phyloP scores from a whole-genome alignment of 2,329 filamentous ascomycete species.

The Calonectria pteridis region DNA sequence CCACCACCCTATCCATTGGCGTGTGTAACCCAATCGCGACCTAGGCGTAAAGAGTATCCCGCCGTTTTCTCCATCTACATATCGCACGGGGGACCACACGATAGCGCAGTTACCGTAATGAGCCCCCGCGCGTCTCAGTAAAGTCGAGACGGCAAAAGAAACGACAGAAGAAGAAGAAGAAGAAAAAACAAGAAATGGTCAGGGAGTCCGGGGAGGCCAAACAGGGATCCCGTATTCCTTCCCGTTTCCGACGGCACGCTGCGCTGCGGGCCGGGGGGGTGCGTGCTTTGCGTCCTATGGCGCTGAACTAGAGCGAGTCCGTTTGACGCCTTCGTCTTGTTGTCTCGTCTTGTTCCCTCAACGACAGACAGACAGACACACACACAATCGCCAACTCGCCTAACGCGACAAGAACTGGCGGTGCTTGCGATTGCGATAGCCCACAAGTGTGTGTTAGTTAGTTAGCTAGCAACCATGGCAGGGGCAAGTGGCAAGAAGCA shows the following conservation, averaged over 20 bases:
- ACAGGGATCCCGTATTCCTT: conserved; percentile 1
- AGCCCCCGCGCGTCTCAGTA: not conserved
- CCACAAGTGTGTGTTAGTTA: not conserved
- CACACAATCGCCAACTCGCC: conserved; percentile 3
- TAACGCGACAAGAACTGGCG: not conserved
- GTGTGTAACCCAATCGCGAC: not conserved
- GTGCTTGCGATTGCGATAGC: not conserved
- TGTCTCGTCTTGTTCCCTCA: conserved; percentile 18
- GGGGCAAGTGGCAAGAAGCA: not conserved
- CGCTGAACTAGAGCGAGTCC: not conserved
- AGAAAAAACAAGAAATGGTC: not conserved
- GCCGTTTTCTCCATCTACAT: not conserved
- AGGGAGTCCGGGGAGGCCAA: not conserved
- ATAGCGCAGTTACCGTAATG: not conserved
- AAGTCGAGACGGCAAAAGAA: conserved; percentile 9
- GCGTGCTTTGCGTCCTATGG: not conserved
- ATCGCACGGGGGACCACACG: not conserved
- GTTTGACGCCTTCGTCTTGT: conserved; percentile 17
- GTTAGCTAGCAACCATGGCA: too few relatives aligned
- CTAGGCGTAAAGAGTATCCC: not conserved
- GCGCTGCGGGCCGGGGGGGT: conserved; percentile 11
- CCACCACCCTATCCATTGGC: not conserved
- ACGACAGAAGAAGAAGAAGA: not conserved
- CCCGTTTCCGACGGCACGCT: conserved; percentile 19
- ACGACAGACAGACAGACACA: not conserved